Base-by-base conservation (phyloP, 768 basidiomycete species). In the Pholiota molesta region DNA sequence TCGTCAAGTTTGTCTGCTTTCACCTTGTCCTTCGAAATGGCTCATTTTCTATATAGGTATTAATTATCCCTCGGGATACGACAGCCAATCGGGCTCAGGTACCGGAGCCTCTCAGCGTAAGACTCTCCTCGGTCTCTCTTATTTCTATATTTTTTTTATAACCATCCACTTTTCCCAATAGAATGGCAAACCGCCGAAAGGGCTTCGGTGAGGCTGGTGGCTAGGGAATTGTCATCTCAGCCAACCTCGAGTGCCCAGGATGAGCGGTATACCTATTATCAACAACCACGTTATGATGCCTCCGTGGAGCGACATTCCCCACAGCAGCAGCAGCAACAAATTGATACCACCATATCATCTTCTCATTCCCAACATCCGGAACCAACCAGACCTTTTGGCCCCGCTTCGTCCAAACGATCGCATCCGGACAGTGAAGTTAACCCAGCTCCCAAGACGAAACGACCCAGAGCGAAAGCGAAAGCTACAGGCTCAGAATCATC, bases 141-240 rank as follows among this genome's bases (percentile, higher is more conserved):
- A 5, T 54, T 51, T 33, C 55, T 51, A 9, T 40, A 40, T 53
- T 40, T 55, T 54, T 63, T 55, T 54, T 63, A 42, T 63, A 35
- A 47, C 45, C 35, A 21, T 21, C 45, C 23, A 52, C 37, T 57
- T 52, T 44, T 54, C 49, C n/a, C 51, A n/a, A 37, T 56, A 85
- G 85, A 72, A 63, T 87, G 79, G 75, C 87, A 88, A 75, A 59
- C 65, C 53, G 67, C 78, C 69, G 82, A 87, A 67, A 76, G 88
- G 61, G 84, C 79, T 59, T 86, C 86, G 69, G 72, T 87, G 72
- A 86, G 86, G 66, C 65, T 88, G 67, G 82, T 81, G 49, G 85
- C 86, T 35, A 84, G 86, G 49, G 82, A 74, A 51, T 74, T 77
- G 29, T 68, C 71, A 16, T 71, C 74, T 54, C 73, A 78, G 13